Evolutionary conservation across 768 basidiomycete species (phyloP).

Genomic region (Collybiopsis confluens): DNA sequence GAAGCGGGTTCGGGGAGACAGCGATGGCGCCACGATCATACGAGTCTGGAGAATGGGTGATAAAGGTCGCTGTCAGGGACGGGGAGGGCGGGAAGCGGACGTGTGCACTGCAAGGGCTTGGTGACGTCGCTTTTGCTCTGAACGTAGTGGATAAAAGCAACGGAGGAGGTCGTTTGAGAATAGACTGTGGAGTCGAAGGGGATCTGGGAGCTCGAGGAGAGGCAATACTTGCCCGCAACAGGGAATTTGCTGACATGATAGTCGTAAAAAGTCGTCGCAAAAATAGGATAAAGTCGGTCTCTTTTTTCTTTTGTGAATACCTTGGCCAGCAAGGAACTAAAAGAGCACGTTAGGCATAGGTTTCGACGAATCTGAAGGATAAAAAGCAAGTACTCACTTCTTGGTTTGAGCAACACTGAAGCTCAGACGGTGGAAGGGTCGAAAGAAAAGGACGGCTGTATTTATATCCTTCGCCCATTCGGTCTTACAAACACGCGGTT

Average conservation of each 20-base stretch:
- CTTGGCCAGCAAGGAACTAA: conserved; percentile 7
- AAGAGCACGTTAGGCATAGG: neutral
- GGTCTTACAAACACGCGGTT: too few relatives aligned
- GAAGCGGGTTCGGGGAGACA: conserved; percentile 4
- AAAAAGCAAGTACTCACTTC: conserved; percentile 1
- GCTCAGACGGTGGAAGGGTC: neutral
- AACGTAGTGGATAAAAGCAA: conserved; percentile 6
- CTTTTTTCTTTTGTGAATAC: too few relatives aligned
- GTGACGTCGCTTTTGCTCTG: too few relatives aligned
- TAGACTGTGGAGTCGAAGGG: conserved; percentile 2
- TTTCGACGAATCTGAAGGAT: neutral
- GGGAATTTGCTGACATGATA: conserved; percentile 6
- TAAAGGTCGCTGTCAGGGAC: neutral
- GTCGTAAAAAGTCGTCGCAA: conserved; percentile 3
- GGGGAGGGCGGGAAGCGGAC: conserved; percentile 4
- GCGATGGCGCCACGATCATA: conserved; percentile 6
- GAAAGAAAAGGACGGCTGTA: neutral
- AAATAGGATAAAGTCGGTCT: too few relatives aligned
- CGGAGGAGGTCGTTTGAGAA: conserved; percentile 9
- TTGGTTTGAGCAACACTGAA: conserved; percentile 7
- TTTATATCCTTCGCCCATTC: too few relatives aligned
- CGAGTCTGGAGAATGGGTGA: conserved; percentile 1
- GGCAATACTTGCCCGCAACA: conserved; percentile 2
- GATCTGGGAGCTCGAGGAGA: conserved; percentile 4
- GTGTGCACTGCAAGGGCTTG: neutral